Evolutionary conservation across 345 rosid species (phyloP).

Genomic region (Eucalyptus paniculata): DNA sequence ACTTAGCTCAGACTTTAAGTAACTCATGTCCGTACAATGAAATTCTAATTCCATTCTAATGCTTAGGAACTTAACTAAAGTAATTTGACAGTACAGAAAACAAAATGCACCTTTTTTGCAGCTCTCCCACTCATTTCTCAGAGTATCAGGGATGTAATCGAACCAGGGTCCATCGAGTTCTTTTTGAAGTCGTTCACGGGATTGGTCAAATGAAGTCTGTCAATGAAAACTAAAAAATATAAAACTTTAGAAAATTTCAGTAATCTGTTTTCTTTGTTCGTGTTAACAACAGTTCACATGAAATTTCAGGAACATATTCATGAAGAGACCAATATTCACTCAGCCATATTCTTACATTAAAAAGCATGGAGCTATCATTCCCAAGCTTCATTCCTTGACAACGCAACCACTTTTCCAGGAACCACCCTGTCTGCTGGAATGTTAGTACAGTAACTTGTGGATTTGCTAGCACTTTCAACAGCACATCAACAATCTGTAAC

Average conservation of each 20-base stretch:
- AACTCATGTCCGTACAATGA: not conserved
- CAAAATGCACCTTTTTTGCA: constrained; percentile 26
- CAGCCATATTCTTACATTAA: constrained; percentile 33
- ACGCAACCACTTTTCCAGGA: constrained; percentile 26
- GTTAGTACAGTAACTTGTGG: constrained; percentile 12
- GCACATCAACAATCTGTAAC: constrained; percentile 27
- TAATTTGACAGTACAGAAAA: not conserved
- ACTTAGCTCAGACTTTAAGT: not conserved
- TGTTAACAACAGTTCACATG: not conserved
- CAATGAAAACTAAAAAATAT: constrained; percentile 51
- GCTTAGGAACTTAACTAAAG: not conserved
- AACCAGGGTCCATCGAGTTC: constrained; percentile 63
- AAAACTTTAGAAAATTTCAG: constrained; percentile 38
- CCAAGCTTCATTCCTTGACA: constrained; percentile 16
- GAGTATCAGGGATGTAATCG: constrained; percentile 31
- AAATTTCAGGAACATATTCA: not conserved
- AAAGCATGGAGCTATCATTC: constrained; percentile 10
- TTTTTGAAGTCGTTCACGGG: constrained; percentile 20
- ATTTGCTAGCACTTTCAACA: constrained; percentile 29
- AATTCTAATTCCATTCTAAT: not conserved
- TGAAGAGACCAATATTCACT: not conserved
- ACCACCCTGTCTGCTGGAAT: constrained; percentile 46
- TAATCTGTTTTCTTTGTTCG: not conserved
- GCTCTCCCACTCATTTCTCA: constrained; percentile 32
- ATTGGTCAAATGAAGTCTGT: constrained; percentile 40